Evolutionary conservation across 768 basidiomycete genomes (phyloP), one percentile per base, ranked within the genome.

Genomic region (Pisolithus microcarpus): DNA sequence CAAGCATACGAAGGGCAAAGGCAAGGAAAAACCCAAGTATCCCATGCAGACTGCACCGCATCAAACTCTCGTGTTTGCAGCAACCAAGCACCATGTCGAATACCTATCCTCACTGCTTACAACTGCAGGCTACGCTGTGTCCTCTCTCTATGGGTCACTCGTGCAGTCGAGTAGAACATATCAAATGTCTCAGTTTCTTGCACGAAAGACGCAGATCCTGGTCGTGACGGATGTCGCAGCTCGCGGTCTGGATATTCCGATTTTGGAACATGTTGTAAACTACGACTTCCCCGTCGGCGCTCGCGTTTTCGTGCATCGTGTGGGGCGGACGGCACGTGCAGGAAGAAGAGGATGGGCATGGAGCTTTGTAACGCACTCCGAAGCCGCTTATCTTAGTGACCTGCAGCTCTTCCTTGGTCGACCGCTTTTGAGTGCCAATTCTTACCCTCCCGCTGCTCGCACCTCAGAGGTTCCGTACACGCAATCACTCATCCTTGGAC

Each of bases 191-290:
- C 80, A 81, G 52, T 99, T 99, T 70, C 82, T 93, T 21, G 76
- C 80, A 11, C 87, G 89, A 1, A 64, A 73, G 28, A 89, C 92
- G 0, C 87, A 76, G 56, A 77, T 99, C 43, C 75, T 99, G 23
- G 93, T 98, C 34, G 96, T 98, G 39, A 99, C 96, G 0, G 96
- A 99, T 61, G 92, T 99, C 38, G 96, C 96, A 18, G 96, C 96
- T 13, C 87, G 96, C 57, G 96, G 96, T 61, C 91, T 99, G 58
- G 96, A 99, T 70, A 94, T 99, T 31, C 96, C 96, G 5, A 78
- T 97, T 38, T 78, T 99, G 54, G 91, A 94, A 64, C 90, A 98
- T 62, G 96, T 99, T 31, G 75, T 99, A 66, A 99, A 99, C 67
- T 99, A 94, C 66, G 96, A 99, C 60, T 97, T 99, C 58, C 96